Base-by-base conservation (phyloP, 768 basidiomycete genomes). In the Mycena chlorophos region DNA sequence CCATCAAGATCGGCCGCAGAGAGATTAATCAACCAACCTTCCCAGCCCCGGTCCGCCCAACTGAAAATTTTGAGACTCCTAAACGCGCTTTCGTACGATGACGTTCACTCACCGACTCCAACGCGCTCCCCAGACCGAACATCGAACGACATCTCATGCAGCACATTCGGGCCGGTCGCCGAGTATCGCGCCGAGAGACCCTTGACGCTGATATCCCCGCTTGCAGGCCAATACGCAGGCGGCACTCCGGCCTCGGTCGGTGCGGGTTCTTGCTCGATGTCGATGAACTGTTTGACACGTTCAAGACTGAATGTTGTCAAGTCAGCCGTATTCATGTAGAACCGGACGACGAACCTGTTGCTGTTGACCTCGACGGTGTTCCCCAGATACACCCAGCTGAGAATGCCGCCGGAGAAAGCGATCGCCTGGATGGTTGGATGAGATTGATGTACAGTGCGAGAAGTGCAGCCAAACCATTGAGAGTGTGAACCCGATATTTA, bases 51-150 rank as follows among this genome's bases (percentile, higher is more conserved):
- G 75, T 78, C 52, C 76, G 63, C 23, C 76, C 76, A 13, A 79
- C 76, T 76, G 52, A 14, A n/a, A n/a, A n/a, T n/a, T n/a, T n/a
- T n/a, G n/a, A n/a, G n/a, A n/a, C n/a, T 26, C 12, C 31, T 46
- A 28, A 47, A 30, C 25, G n/a, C 39, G 27, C 1, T 40, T 31
- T 6, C 30, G 23, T 55, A 52, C 30, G 22, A 49, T 25, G 16
- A 27, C 38, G 19, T 38, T 4, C 12, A 51, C 66, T 58, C 53
- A 72, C 72, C 70, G 46, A 84, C 75, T 28, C 84, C 85, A 37
- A 87, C 69, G 13, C 80, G 75, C 57, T 85, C 78, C 1, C 85
- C 85, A 10, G 77, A 71, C 31, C 72, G 69, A 54, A 87, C 73
- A 16, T 73, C 66, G 62, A 87, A 82, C 3, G 75, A 73, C 19